Evolutionary conservation across 495 filamentous ascomycete species (phyloP), one percentile per base, ranked within the genome.

Genomic region (Penicillium subrubescens): DNA sequence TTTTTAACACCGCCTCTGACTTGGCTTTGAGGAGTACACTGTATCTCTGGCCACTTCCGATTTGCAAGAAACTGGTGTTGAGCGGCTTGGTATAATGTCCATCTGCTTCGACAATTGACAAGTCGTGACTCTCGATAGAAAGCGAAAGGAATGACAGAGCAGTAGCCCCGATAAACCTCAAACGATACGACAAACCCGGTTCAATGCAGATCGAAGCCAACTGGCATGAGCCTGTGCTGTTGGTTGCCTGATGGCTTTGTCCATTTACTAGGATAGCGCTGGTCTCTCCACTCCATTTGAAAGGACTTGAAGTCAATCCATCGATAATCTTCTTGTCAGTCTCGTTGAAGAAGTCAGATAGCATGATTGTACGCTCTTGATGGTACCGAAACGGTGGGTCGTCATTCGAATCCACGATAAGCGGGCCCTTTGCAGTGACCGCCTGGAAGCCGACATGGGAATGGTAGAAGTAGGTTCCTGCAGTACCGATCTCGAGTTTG

Each of bases 401-500:
- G 12, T 37, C 35, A 11, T 37, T 37, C 39, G 39, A 43, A 17
- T 43, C 39, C 39, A 43, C 39, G n/a, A 87, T 82, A 29, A 89
- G 67, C 0, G 86, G 73, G 0, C 86, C 87, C 7, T 79, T 66
- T 6, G 81, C 82, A 50, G 82, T 82, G 34, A 83, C 71, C 3
- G 84, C 79, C 71, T 88, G 85, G 61, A 87, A 81, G 0, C 75
- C 82, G 31, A 87, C 79, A 61, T 88, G 86, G 10, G 83, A 86
- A 66, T 88, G 85, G 60, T 87, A 88, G 68, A 84, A 87, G 71
- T 86, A 87, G 6, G 83, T 82, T n/a, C 39, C 39, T n/a, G 39
- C 39, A 3, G 14, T 17, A n/a, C 39, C 39, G 7, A 43, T n/a
- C 17, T 43, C 39, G 15, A 15, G 39, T 17, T n/a, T 17, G 15